Conservation (phyloP, 768 basidiomycete genomes). For the Amanita phalloides region DNA sequence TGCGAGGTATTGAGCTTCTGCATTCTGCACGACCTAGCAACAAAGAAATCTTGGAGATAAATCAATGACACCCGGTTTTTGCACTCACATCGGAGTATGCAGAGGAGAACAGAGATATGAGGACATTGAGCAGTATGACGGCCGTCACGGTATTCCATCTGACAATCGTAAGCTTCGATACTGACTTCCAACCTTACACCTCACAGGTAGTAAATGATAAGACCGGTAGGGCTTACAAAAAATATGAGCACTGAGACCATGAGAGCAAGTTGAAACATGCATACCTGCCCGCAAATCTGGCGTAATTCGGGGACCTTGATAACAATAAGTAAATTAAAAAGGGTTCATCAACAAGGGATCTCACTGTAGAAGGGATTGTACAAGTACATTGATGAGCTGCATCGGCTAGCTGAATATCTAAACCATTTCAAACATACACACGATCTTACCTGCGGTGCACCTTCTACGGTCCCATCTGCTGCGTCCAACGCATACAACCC, state of each 20-base stretch:
- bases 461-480: slow-evolving; percentile 69
- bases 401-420: slow-evolving; percentile 1
- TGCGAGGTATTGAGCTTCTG: slow-evolving; percentile 82
- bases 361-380: slow-evolving; percentile 78
- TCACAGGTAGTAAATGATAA: slow-evolving; percentile 74
- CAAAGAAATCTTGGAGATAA: background rate
- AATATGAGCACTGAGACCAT: background rate
- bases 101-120: slow-evolving; percentile 92
- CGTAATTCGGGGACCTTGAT: slow-evolving; percentile 55
- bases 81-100: slow-evolving; percentile 77
- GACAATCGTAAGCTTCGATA: slow-evolving; percentile 4
- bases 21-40: slow-evolving; percentile 63
- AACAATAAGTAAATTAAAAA: background rate
- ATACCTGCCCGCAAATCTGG: slow-evolving; percentile 41
- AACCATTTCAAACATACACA: background rate
- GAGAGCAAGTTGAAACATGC: background rate
- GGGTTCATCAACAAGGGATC: slow-evolving; percentile 13
- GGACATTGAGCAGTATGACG: slow-evolving; percentile 81
- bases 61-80: background rate
- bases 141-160: slow-evolving; percentile 82
- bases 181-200: slow-evolving; percentile 13
- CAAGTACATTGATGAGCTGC: slow-evolving; percentile 59
- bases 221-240: slow-evolving; percentile 36
- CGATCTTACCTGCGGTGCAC: slow-evolving; percentile 31
- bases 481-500: slow-evolving; percentile 85